Conservation (phyloP, 1,139 yeast species). For the Arxiozyma telluris region DNA sequence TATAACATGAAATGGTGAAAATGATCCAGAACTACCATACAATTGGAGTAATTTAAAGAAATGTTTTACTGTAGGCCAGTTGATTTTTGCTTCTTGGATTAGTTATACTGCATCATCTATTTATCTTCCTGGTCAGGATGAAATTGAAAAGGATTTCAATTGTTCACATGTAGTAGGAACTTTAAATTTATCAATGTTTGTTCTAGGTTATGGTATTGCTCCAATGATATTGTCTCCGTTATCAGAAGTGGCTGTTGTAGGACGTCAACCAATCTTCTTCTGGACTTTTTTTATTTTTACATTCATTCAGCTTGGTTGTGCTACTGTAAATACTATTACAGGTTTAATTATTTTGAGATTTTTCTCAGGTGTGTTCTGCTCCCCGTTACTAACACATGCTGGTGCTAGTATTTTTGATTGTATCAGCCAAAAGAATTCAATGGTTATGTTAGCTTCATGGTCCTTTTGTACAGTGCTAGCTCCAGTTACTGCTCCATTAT, state of each 20-base stretch:
- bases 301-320: conserved; percentile 53
- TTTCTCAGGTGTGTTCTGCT: conserved; percentile 44
- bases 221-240: conserved; percentile 48
- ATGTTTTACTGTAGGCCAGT: conserved; percentile 34
- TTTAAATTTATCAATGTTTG: conserved; percentile 21
- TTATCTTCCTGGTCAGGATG: conserved; percentile 43
- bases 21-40: conserved; percentile 50
- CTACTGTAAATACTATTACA: conserved; percentile 44
- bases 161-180: conserved; percentile 17
- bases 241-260: conserved; percentile 43
- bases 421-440: conserved; percentile 37
- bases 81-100: conserved; percentile 41
- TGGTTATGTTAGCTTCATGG: conserved; percentile 40
- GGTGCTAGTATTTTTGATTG: conserved; percentile 51
- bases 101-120: conserved; percentile 57
- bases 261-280: conserved; percentile 47
- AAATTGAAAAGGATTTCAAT: conserved; percentile 12
- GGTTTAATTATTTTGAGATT: conserved; percentile 45
- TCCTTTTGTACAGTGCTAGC: conserved; percentile 49
- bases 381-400: conserved; percentile 51
- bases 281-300: conserved; percentile 45
- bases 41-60: conserved; percentile 45
- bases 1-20: conserved; percentile 21
- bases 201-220: conserved; percentile 49
- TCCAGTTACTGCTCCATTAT: conserved; percentile 56